phyloP scores from a whole-genome alignment of 2,329 filamentous ascomycete species.

The Orbilia quercus region DNA sequence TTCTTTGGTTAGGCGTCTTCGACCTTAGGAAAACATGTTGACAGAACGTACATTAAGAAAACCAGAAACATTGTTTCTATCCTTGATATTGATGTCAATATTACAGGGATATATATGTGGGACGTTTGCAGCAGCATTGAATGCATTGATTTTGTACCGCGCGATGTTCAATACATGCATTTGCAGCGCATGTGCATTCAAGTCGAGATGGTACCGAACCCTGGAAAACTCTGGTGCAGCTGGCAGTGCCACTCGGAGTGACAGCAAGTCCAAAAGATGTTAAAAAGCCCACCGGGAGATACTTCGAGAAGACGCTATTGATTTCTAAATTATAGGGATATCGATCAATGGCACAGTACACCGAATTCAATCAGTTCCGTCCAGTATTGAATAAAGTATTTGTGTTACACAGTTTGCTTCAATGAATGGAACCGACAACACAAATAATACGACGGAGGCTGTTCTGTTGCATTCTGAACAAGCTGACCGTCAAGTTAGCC shows the following conservation, averaged over 20 bases:
- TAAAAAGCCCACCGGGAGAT: no score
- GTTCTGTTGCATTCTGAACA: constrained; percentile 25
- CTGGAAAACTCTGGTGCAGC: neutral
- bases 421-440: neutral
- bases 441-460: neutral
- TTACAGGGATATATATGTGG: neutral
- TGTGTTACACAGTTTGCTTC: no score
- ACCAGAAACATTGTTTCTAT: neutral
- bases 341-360: no score
- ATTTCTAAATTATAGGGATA: no score
- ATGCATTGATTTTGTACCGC: neutral
- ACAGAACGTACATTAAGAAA: no score
- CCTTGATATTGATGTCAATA: neutral
- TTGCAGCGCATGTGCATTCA: neutral
- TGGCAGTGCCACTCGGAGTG: neutral
- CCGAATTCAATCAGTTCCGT: no score
- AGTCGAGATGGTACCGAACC: neutral
- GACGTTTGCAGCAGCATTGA: neutral
- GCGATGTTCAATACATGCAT: no score
- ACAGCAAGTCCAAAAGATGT: no score
- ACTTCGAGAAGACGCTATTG: no score
- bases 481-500: neutral
- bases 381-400: neutral
- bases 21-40: no score
- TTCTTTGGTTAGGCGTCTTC: no score